A percentile compares a stretch with the other conserved stretches of the same genome.
Conservation (phyloP, 2,329 filamentous ascomycete species). For the Colletotrichum australisinense region DNA sequence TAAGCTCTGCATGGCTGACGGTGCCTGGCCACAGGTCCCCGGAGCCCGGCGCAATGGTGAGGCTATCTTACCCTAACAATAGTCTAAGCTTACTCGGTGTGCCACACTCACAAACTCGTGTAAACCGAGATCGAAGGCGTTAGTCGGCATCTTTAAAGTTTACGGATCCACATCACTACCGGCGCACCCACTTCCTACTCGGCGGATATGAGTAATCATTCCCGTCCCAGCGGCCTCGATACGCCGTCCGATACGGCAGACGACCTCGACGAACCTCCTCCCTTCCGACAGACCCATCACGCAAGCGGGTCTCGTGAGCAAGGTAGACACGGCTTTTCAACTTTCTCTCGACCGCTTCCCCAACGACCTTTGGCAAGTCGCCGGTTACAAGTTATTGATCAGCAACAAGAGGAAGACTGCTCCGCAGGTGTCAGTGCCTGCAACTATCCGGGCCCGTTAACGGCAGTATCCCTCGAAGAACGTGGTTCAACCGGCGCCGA, state of each 20-base stretch:
- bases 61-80: slow-evolving; percentile 23
- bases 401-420: slow-evolving; percentile 5
- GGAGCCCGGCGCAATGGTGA: neutral
- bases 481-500: neutral
- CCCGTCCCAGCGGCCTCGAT: slow-evolving; percentile 24
- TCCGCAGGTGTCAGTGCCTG: neutral
- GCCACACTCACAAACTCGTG: neutral
- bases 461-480: neutral
- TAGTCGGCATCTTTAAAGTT: slow-evolving; percentile 25
- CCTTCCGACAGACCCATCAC: neutral
- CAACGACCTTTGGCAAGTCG: neutral
- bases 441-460: neutral
- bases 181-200: neutral
- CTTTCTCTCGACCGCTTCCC: neutral
- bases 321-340: neutral
- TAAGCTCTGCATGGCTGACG: slow-evolving; percentile 3
- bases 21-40: neutral
- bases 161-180: neutral
- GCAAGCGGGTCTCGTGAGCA: neutral
- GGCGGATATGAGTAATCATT: slow-evolving; percentile 34
- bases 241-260: slow-evolving; percentile 18
- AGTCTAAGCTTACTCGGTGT: neutral
- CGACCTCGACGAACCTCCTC: slow-evolving; percentile 20
- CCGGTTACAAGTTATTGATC: neutral
- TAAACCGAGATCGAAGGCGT: neutral